Percentiles rank a stretch among this genome's conserved stretches.
Evolutionary conservation across 352 stramenopile genomes (phyloP).

Genomic region (Pythium myriotylum): DNA sequence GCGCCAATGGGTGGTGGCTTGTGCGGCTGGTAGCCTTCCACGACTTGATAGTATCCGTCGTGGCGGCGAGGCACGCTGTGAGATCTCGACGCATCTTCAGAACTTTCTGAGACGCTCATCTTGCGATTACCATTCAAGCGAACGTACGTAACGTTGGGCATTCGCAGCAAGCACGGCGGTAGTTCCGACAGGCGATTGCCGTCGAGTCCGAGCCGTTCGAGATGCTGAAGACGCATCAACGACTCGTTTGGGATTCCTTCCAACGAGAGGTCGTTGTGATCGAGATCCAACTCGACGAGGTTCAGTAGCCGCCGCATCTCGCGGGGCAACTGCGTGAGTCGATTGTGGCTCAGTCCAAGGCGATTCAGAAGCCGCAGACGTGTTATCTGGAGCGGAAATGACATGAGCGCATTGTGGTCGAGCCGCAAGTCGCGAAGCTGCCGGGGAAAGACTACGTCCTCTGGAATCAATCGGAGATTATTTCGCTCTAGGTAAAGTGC

Average conservation of each 20-base stretch:
- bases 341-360: constrained; percentile 65
- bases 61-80: constrained; percentile 35
- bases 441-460: constrained; percentile 38
- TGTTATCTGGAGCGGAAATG: constrained; percentile 55
- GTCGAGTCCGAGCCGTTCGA: constrained; percentile 67
- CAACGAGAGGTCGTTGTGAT: constrained; percentile 53
- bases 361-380: constrained; percentile 55
- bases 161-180: constrained; percentile 29
- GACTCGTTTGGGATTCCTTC: constrained; percentile 46
- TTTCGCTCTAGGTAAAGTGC: constrained; percentile 73
- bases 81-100: not conserved
- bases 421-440: constrained; percentile 53
- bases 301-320: constrained; percentile 58
- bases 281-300: constrained; percentile 67
- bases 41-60: constrained; percentile 56
- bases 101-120: not conserved
- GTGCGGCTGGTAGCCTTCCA: constrained; percentile 23
- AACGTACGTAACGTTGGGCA: constrained; percentile 46
- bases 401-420: constrained; percentile 49
- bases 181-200: constrained; percentile 43
- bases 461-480: constrained; percentile 39
- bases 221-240: constrained; percentile 40
- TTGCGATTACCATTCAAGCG: constrained; percentile 53
- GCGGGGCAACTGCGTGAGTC: constrained; percentile 37
- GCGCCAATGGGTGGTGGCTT: constrained; percentile 3